phyloP scores from a whole-genome alignment of 768 basidiomycete species.

The Paxillus involutus region DNA sequence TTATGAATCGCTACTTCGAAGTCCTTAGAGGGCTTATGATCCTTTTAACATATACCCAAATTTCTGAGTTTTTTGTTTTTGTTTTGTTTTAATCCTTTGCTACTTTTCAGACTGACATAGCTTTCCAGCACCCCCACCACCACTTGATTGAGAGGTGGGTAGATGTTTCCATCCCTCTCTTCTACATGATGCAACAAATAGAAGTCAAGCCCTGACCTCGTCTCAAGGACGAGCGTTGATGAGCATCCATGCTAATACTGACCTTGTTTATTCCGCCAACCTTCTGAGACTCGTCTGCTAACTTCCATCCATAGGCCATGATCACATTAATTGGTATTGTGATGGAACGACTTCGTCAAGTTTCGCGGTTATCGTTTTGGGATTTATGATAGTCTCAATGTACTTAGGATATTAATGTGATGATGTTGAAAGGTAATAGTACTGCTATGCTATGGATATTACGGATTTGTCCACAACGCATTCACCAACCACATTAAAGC shows the following conservation, averaged over 20 bases:
- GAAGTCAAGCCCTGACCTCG: constrained; percentile 90
- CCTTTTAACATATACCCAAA: constrained; percentile 80
- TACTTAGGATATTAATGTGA: background rate
- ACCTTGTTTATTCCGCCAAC: constrained; percentile 16
- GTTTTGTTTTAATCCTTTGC: background rate
- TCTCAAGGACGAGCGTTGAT: constrained; percentile 73
- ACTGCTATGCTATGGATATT: background rate
- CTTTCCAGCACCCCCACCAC: background rate
- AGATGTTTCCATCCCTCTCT: constrained; percentile 2
- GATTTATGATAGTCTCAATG: no score
- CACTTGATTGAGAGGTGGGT: constrained; percentile 34
- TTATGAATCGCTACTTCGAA: constrained; percentile 89
- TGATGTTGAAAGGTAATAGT: background rate
- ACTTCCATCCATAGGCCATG: background rate
- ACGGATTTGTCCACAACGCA: constrained; percentile 49
- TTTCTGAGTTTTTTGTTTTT: constrained; percentile 70
- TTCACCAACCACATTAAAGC: constrained; percentile 66
- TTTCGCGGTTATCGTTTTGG: no score
- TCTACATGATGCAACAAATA: constrained; percentile 68
- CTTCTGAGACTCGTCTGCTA: constrained; percentile 14
- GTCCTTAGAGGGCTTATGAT: constrained; percentile 64
- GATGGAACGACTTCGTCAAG: no score
- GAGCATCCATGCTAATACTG: constrained; percentile 94
- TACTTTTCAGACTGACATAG: constrained; percentile 11
- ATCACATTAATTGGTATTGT: no score